Conservation (phyloP, 2,329 filamentous ascomycete species). For the Hymenoscyphus albidus region DNA sequence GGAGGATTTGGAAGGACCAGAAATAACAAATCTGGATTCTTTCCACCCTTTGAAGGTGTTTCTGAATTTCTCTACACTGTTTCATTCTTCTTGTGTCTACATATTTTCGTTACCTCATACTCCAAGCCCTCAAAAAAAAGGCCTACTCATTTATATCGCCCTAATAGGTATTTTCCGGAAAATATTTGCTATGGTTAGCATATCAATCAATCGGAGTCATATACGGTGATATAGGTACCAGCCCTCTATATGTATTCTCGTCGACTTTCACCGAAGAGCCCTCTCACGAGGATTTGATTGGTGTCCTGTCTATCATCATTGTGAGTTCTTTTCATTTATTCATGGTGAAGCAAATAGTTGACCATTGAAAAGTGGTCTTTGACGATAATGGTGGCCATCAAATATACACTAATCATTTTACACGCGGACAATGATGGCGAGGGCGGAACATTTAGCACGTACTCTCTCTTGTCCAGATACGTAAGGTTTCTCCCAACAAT, state of each 20-base stretch:
- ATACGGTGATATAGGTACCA: conserved; percentile 52
- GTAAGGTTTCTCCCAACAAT: conserved; percentile 23
- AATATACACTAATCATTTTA: conserved; percentile 64
- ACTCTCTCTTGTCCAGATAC: conserved; percentile 59
- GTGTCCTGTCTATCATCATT: conserved; percentile 63
- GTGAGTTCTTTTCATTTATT: background rate
- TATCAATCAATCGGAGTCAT: conserved; percentile 51
- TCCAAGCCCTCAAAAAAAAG: background rate
- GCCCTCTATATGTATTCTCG: conserved; percentile 65
- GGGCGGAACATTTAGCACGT: conserved; percentile 66
- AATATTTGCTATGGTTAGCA: conserved; percentile 42
- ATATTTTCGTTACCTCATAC: too few species aligned
- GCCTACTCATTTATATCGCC: background rate
- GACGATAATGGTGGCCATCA: conserved; percentile 64
- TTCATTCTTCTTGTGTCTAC: too few species aligned
- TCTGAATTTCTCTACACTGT: too few species aligned
- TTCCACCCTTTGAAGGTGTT: too few species aligned
- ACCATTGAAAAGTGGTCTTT: conserved; percentile 49
- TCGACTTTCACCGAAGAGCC: conserved; percentile 57
- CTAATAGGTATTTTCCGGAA: conserved; percentile 14
- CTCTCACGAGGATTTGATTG: conserved; percentile 52
- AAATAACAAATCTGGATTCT: too few species aligned
- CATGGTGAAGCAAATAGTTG: background rate
- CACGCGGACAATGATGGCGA: conserved; percentile 66
- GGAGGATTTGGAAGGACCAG: background rate